Conservation (phyloP, 345 rosid genomes). For the Murraya paniculata region DNA sequence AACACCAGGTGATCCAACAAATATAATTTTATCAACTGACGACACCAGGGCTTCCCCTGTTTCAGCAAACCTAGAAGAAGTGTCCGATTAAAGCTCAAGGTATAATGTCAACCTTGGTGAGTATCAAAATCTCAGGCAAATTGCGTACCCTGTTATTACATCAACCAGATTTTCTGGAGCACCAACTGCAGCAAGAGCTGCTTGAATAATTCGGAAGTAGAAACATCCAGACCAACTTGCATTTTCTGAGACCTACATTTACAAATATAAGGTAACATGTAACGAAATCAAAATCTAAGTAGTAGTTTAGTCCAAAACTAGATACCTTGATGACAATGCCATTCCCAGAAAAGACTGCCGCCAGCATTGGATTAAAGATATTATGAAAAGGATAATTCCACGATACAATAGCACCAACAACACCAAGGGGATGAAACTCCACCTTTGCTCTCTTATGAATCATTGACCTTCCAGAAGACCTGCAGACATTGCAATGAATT, state of each 20-base stretch:
- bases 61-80: slow-evolving; percentile 69
- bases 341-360: slow-evolving; percentile 96
- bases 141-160: slow-evolving; percentile 82
- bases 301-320: neutral
- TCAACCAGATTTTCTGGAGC: slow-evolving; percentile 97
- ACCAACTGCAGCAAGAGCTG: slow-evolving; percentile 93
- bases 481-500: slow-evolving; percentile 26
- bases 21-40: slow-evolving; percentile 87
- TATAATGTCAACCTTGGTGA: neutral
- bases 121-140: slow-evolving; percentile 8
- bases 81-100: slow-evolving; percentile 9
- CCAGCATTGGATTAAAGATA: slow-evolving; percentile 96
- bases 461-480: slow-evolving; percentile 97
- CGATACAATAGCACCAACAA: slow-evolving; percentile 94
- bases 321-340: slow-evolving; percentile 86
- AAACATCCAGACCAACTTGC: slow-evolving; percentile 98
- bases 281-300: neutral
- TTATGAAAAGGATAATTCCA: slow-evolving; percentile 99
- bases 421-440: slow-evolving; percentile 93
- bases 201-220: slow-evolving; percentile 88
- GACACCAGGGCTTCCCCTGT: slow-evolving; percentile 96
- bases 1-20: slow-evolving; percentile 96
- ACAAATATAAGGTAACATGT: slow-evolving; percentile 20
- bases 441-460: slow-evolving; percentile 85
- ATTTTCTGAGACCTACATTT: slow-evolving; percentile 77